These are phyloP conservation scores for Colletotrichum tropicale DNA, from an alignment of 2,329 filamentous ascomycete species.

Conservation along the genomic window DNA sequence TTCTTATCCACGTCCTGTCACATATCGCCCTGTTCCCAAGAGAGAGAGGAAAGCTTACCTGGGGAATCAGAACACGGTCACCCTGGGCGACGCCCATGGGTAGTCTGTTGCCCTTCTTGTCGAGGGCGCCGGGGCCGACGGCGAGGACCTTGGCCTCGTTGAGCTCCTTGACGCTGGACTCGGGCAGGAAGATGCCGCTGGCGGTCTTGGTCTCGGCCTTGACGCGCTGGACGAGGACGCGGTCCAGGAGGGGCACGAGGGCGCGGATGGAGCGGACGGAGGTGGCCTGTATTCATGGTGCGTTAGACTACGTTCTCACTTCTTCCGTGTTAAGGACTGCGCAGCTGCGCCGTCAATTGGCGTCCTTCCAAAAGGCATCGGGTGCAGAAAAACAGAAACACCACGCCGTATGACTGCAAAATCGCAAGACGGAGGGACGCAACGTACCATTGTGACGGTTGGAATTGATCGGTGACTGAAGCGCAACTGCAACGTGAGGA, in stretches of 20 bases:
- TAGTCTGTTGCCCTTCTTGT: conserved; percentile 88
- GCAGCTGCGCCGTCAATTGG: not conserved
- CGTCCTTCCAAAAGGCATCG: not conserved
- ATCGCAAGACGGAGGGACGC: not conserved
- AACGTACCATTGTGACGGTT: conserved; percentile 28
- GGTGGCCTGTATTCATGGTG: conserved; percentile 53
- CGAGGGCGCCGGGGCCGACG: conserved; percentile 86
- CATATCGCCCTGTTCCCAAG: not conserved
- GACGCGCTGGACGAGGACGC: conserved; percentile 95
- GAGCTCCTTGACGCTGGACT: conserved; percentile 95
- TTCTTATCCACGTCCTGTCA: not conserved
- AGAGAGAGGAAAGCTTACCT: conserved; percentile 54
- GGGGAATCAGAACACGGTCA: conserved; percentile 94
- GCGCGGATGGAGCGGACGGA: conserved; percentile 94
- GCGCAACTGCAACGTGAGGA: conserved; percentile 27
- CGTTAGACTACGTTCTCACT: not conserved
- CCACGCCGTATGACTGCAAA: not conserved
- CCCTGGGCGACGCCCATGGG: conserved; percentile 82
- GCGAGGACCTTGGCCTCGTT: conserved; percentile 97
- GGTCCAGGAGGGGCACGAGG: conserved; percentile 95
- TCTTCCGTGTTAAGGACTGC: not conserved
- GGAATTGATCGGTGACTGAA: not conserved
- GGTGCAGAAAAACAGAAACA: not conserved
- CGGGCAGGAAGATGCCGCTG: conserved; percentile 95
- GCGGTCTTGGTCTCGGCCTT: conserved; percentile 98